Evolutionary conservation across 1,139 yeast genomes (phyloP).

Genomic region (Saccharomyces pastorianus): DNA sequence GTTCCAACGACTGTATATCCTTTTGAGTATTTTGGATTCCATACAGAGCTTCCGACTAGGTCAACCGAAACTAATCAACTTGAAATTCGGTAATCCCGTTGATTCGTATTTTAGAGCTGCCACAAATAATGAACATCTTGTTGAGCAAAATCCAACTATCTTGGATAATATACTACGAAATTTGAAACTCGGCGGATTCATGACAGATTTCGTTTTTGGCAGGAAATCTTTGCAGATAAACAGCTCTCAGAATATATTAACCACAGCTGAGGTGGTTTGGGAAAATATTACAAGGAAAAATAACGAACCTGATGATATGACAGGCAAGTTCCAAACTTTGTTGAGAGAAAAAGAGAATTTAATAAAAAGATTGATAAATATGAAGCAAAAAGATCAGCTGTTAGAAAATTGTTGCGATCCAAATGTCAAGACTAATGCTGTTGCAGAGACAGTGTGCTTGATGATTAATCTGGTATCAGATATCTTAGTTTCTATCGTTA

Average conservation of each 20-base stretch:
- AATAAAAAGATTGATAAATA: background rate
- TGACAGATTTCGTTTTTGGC: constrained; percentile 21
- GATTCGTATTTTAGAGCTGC: constrained; percentile 14
- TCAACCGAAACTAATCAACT: constrained; percentile 37
- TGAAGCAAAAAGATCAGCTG: background rate
- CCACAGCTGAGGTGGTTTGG: background rate
- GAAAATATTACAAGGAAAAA: background rate
- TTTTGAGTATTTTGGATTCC: constrained; percentile 45
- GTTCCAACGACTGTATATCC: constrained; percentile 44
- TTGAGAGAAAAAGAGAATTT: background rate
- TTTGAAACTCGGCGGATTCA: constrained; percentile 22
- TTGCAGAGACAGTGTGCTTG: background rate
- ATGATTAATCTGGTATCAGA: background rate
- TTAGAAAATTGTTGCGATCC: background rate
- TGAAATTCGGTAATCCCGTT: constrained; percentile 19
- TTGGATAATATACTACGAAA: constrained; percentile 18
- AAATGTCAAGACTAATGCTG: background rate
- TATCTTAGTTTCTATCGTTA: background rate
- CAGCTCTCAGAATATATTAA: background rate
- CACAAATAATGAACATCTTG: constrained; percentile 18
- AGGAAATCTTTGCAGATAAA: constrained; percentile 8
- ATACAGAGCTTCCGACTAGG: constrained; percentile 53
- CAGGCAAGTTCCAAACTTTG: background rate
- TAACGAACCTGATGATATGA: background rate
- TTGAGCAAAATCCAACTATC: constrained; percentile 21